A percentile compares a stretch with the other conserved stretches of the same genome.
phyloP scores from a whole-genome alignment of 1,139 yeast genomes.

The Yamadazyma friedrichii region DNA sequence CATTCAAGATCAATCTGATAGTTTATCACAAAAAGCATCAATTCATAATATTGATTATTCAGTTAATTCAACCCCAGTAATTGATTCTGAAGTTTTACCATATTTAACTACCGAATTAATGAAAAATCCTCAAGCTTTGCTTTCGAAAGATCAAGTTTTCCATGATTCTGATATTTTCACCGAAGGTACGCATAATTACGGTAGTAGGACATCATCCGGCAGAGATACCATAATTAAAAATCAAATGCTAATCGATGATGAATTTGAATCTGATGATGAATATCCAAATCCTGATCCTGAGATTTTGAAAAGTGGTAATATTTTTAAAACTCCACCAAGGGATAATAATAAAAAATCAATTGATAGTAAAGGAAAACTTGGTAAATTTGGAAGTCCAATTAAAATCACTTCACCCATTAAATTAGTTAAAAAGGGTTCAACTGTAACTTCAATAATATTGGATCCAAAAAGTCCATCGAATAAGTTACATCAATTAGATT shows the following conservation, averaged over 20 bases:
- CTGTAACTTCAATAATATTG: constrained; percentile 12
- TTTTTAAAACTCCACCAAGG: constrained; percentile 30
- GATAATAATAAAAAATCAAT: constrained; percentile 5
- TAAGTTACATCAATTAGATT: constrained; percentile 1
- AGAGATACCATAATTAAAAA: constrained; percentile 17
- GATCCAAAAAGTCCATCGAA: constrained; percentile 1
- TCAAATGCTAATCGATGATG: constrained; percentile 10
- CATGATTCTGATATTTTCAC: constrained; percentile 26
- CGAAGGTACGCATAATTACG: constrained; percentile 1
- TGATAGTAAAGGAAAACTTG: not conserved
- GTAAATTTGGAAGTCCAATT: constrained; percentile 25
- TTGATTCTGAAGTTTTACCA: constrained; percentile 20
- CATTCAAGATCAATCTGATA: constrained; percentile 30
- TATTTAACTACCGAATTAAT: constrained; percentile 37
- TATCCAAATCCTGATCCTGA: constrained; percentile 43
- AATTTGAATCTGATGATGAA: constrained; percentile 3
- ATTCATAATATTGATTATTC: constrained; percentile 33
- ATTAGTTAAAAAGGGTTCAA: constrained; percentile 29
- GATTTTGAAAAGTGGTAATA: constrained; percentile 21
- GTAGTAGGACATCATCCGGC: constrained; percentile 14
- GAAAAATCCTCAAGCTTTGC: constrained; percentile 33
- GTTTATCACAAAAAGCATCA: constrained; percentile 41
- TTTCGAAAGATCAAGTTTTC: constrained; percentile 37
- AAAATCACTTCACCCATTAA: constrained; percentile 42
- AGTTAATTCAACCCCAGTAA: constrained; percentile 24